Evolutionary conservation across 768 basidiomycete genomes (phyloP).

Genomic region (Gelatoporia subvermispora): DNA sequence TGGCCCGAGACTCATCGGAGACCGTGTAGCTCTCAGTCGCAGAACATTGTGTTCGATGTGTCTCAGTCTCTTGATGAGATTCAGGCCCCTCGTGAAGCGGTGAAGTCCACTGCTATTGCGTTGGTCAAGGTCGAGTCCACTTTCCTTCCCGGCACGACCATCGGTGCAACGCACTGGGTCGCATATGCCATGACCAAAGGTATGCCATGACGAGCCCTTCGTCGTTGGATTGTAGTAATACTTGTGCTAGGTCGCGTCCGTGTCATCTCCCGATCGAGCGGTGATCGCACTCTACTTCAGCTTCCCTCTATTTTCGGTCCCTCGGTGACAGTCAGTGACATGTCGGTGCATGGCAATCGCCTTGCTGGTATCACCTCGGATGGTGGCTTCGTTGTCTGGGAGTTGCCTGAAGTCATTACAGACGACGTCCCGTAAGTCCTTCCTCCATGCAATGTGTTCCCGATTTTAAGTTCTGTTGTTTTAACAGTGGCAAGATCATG

Average conservation of each 20-base stretch:
- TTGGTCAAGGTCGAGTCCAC: constrained; percentile 81
- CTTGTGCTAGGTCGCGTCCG: constrained; percentile 62
- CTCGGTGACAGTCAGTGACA: constrained; percentile 68
- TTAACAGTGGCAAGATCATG: constrained; percentile 55
- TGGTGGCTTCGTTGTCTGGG: constrained; percentile 88
- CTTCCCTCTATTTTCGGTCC: constrained; percentile 56
- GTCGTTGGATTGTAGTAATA: no score
- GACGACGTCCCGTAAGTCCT: constrained; percentile 79
- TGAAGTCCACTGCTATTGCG: constrained; percentile 88
- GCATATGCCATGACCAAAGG: constrained; percentile 91
- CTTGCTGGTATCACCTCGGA: constrained; percentile 85
- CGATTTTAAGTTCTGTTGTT: constrained; percentile 3
- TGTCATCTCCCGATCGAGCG: constrained; percentile 83
- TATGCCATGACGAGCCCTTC: constrained; percentile 21
- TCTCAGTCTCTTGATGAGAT: constrained; percentile 68
- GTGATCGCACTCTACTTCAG: constrained; percentile 82
- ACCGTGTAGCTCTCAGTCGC: constrained; percentile 48
- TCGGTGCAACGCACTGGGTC: constrained; percentile 89
- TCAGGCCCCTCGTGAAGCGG: constrained; percentile 67
- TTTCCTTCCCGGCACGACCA: constrained; percentile 82
- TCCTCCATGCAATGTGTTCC: background rate
- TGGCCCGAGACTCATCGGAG: background rate
- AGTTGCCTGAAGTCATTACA: constrained; percentile 75
- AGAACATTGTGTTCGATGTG: constrained; percentile 73
- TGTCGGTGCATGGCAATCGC: constrained; percentile 80